These are phyloP conservation scores for Vitis hybrid DNA, from an alignment of 177 flowering plant species.

Conservation along the genomic window DNA sequence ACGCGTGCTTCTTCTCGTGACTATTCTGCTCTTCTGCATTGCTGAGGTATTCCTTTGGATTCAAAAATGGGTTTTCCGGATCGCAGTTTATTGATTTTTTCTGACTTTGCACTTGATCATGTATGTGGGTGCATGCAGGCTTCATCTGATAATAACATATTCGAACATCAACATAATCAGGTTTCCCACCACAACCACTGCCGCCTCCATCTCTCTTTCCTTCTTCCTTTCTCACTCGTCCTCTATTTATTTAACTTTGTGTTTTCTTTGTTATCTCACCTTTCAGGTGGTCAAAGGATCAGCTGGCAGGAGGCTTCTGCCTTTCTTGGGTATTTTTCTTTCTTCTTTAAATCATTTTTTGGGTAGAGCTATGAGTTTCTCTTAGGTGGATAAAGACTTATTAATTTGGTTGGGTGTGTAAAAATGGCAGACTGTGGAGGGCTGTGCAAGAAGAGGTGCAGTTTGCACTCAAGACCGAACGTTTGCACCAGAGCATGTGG, in stretches of 20 bases:
- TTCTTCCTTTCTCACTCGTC: too few relatives aligned
- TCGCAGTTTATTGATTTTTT: neutral
- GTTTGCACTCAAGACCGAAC: constrained; percentile 55
- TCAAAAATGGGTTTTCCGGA: neutral
- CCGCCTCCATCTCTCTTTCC: too few relatives aligned
- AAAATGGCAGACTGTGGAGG: constrained; percentile 41
- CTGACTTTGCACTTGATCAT: neutral
- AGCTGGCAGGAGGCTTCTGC: constrained; percentile 26
- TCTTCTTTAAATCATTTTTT: too few relatives aligned
- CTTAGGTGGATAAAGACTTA: neutral
- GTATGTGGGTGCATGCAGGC: constrained; percentile 12
- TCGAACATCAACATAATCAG: constrained; percentile 14
- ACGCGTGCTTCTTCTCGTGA: constrained; percentile 21
- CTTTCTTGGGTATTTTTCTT: constrained; percentile 13
- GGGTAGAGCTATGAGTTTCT: too few relatives aligned
- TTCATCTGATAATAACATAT: constrained; percentile 21
- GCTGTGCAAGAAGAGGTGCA: constrained; percentile 44
- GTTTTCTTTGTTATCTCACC: too few relatives aligned
- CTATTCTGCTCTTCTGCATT: constrained; percentile 21
- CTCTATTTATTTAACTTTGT: too few relatives aligned
- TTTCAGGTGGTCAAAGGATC: constrained; percentile 25
- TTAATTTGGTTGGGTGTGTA: neutral
- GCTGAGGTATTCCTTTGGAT: constrained; percentile 1
- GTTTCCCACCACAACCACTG: neutral
- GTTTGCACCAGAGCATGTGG: constrained; percentile 54